Base-by-base conservation (phyloP, 164 flowering plant genomes). In the Echeveria elegans region DNA sequence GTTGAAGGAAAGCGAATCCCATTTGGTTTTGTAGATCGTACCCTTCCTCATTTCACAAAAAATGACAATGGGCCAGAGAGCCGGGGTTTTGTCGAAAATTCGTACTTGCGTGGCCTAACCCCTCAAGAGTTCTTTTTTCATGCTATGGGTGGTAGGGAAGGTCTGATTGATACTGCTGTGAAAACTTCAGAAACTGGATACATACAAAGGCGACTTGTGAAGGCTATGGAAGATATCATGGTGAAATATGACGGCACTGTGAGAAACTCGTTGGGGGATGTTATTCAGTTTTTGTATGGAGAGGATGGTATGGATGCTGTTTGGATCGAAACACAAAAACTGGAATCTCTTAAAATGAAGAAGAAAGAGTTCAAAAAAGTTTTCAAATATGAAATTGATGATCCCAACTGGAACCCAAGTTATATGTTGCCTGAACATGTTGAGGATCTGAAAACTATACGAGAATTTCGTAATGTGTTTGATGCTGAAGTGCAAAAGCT, bases 61-160 rank as follows among this genome's bases (percentile, higher is more conserved):
- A 86, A 82, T 41, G 82, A 86, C 38, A 90, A 87, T 77, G 99
- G 99, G 56, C 99, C 99, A 30, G 99, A 94, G 80, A 94, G 99
- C 82, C 96, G 99, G 76, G 97, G 99, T 6, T 94, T 94, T 82
- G 99, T 94, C 75, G 99, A 94, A 79, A 95, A 95, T 77, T 95
- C 97, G 2, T 95, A 95, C 74, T 77, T 95, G 12, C 86, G 97
- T 64, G 99, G 99, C 2, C 64, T 95, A 79, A 92, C 99, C 38
- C 99, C 99, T 0, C 99, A 95, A 69, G 99, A 94, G 73, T 94
- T 94, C 84, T 91, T 94, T 76, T 94, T 94, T 66, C 99, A 94
- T 77, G 99, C 99, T 29, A 94, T 94, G 99, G 99, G 99, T 78
- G 99, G 99, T 86, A 85, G 99, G 74, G 99, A 94, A 84, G 99